Evolutionary conservation across 208 protist species (phyloP).

Genomic region (Angomonas ambiguus): DNA sequence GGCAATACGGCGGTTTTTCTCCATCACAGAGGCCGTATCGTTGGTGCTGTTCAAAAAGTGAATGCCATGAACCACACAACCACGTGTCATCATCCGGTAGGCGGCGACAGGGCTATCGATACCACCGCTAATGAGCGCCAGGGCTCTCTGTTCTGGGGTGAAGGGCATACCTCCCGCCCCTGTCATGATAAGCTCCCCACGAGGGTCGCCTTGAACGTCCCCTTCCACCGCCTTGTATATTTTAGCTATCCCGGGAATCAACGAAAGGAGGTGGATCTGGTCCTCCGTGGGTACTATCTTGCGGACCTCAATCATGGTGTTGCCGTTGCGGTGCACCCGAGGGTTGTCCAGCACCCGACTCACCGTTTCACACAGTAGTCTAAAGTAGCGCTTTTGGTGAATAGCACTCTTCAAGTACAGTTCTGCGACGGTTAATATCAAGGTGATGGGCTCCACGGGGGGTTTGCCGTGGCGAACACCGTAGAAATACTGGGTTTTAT

Average conservation of each 20-base stretch:
- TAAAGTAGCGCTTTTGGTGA: slow-evolving; percentile 65
- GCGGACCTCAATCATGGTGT: slow-evolving; percentile 69
- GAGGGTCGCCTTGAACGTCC: slow-evolving; percentile 46
- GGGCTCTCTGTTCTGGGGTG: slow-evolving; percentile 42
- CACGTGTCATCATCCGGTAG: slow-evolving; percentile 82
- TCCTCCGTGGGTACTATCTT: slow-evolving; percentile 36
- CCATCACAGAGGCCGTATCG: slow-evolving; percentile 70
- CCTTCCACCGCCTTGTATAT: slow-evolving; percentile 40
- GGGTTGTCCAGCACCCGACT: slow-evolving; percentile 62
- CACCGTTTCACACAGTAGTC: slow-evolving; percentile 51
- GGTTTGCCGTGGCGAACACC: slow-evolving; percentile 59
- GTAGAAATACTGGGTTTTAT: slow-evolving; percentile 40
- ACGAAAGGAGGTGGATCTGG: slow-evolving; percentile 45
- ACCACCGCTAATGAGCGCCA: slow-evolving; percentile 75
- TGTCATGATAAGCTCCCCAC: slow-evolving; percentile 38
- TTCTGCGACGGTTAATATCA: slow-evolving; percentile 76
- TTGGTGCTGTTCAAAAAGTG: slow-evolving; percentile 86
- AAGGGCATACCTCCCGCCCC: slow-evolving; percentile 71
- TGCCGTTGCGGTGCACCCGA: slow-evolving; percentile 59
- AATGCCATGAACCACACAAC: slow-evolving; percentile 63
- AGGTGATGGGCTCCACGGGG: slow-evolving; percentile 32
- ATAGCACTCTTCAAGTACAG: slow-evolving; percentile 74
- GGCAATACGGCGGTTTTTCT: slow-evolving; percentile 70
- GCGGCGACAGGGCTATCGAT: slow-evolving; percentile 86
- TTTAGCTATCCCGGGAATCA: slow-evolving; percentile 73